Conservation (phyloP, 352 stramenopile species). For the Phytophthora capsici region DNA sequence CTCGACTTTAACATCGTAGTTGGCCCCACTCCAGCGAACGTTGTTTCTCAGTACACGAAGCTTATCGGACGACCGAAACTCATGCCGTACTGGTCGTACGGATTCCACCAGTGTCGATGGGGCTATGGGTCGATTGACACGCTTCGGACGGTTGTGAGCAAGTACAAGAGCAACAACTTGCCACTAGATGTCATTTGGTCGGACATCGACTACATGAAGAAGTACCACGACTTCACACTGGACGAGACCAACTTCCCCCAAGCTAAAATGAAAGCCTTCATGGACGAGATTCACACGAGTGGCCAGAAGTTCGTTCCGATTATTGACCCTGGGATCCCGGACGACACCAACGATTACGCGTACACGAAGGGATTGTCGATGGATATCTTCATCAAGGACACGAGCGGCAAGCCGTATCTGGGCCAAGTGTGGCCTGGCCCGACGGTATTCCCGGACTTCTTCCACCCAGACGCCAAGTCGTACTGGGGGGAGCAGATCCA, state of each 20-base stretch:
- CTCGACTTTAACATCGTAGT: constrained; percentile 69
- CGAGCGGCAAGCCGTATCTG: constrained; percentile 61
- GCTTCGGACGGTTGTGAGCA: constrained; percentile 47
- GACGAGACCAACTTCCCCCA: constrained; percentile 55
- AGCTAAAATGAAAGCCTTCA: constrained; percentile 38
- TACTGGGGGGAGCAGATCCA: constrained; percentile 78
- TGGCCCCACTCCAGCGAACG: constrained; percentile 47
- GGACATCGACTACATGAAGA: constrained; percentile 75
- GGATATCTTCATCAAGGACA: constrained; percentile 85
- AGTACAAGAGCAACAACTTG: constrained; percentile 50
- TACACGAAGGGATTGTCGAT: constrained; percentile 65
- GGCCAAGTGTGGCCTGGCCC: constrained; percentile 85
- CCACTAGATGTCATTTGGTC: constrained; percentile 67
- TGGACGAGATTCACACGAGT: constrained; percentile 57
- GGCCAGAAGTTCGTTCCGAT: constrained; percentile 82
- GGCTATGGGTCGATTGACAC: constrained; percentile 41
- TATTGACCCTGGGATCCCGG: constrained; percentile 80
- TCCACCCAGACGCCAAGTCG: constrained; percentile 61
- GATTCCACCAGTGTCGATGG: constrained; percentile 75
- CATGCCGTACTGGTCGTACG: constrained; percentile 74
- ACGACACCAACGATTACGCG: constrained; percentile 36
- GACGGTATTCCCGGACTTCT: constrained; percentile 85
- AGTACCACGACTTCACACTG: constrained; percentile 70
- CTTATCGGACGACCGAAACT: constrained; percentile 65
- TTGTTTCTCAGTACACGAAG: constrained; percentile 63